Conservation (phyloP, 2,329 filamentous ascomycete genomes). For the Colletotrichum sp. region DNA sequence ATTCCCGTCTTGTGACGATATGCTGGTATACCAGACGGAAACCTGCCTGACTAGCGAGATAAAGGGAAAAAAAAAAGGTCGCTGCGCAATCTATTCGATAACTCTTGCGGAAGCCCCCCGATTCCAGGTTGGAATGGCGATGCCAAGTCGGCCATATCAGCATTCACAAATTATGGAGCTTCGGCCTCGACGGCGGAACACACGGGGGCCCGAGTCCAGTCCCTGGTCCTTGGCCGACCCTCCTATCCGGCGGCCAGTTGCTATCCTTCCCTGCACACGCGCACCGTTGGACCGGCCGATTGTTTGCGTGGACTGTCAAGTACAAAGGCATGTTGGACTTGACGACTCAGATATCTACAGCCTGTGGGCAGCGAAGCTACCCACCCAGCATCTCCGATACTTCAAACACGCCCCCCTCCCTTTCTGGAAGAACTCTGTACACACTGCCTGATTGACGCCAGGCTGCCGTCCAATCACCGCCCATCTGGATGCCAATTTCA, state of each 20-base stretch:
- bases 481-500: not conserved
- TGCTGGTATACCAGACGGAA: not conserved
- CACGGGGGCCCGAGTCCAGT: constrained; percentile 3
- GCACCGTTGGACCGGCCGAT: not conserved
- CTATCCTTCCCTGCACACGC: not conserved
- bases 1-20: not conserved
- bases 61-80: not conserved
- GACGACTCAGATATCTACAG: not conserved
- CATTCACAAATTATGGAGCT: not conserved
- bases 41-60: not conserved
- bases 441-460: not conserved
- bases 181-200: constrained; percentile 8
- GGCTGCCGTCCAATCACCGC: not conserved
- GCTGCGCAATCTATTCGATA: not conserved
- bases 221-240: constrained; percentile 5
- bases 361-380: not conserved
- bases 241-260: not conserved
- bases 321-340: not conserved
- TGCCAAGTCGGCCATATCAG: not conserved
- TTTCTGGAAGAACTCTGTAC: not conserved
- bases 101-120: not conserved
- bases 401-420: constrained; percentile 1
- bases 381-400: not conserved
- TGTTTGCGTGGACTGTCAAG: not conserved
- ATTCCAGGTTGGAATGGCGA: not conserved